phyloP scores from a whole-genome alignment of 768 basidiomycete species.

The Tubosaeta sp. region DNA sequence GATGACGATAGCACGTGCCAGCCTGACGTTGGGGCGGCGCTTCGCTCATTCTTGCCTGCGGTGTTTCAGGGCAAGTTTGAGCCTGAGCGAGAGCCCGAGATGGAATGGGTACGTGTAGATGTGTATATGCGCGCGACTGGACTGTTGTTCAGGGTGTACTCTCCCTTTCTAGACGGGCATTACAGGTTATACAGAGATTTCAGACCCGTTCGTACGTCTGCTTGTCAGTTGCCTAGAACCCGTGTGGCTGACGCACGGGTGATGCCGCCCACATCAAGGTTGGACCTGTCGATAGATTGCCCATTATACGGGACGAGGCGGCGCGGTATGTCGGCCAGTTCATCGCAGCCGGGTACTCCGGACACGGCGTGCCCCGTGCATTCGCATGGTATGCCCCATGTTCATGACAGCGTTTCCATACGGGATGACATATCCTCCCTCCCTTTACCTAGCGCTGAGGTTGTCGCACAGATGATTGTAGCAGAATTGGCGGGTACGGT shows the following conservation, averaged over 20 bases:
- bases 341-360: conserved; percentile 67
- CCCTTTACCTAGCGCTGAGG: conserved; percentile 48
- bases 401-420: accelerated
- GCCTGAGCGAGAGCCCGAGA: conserved; percentile 48
- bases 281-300: conserved; percentile 47
- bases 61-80: conserved; percentile 56
- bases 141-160: neutral
- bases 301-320: conserved; percentile 11
- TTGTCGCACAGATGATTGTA: conserved; percentile 53
- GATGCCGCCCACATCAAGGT: conserved; percentile 38
- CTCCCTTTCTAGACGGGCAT: conserved; percentile 70
- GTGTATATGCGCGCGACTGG: neutral
- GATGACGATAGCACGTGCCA: conserved; percentile 58
- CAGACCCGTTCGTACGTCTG: conserved; percentile 61
- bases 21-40: conserved; percentile 38
- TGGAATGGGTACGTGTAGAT: conserved; percentile 64
- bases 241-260: too few species aligned
- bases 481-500: conserved; percentile 40
- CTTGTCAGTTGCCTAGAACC: too few species aligned
- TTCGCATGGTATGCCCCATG: conserved; percentile 33
- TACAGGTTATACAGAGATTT: conserved; percentile 64
- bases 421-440: neutral
- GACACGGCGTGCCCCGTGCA: conserved; percentile 79
- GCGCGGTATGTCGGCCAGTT: conserved; percentile 53
- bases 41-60: conserved; percentile 56